Base-by-base conservation (phyloP, 2,329 filamentous ascomycete genomes). In the Cercospora berteroae region DNA sequence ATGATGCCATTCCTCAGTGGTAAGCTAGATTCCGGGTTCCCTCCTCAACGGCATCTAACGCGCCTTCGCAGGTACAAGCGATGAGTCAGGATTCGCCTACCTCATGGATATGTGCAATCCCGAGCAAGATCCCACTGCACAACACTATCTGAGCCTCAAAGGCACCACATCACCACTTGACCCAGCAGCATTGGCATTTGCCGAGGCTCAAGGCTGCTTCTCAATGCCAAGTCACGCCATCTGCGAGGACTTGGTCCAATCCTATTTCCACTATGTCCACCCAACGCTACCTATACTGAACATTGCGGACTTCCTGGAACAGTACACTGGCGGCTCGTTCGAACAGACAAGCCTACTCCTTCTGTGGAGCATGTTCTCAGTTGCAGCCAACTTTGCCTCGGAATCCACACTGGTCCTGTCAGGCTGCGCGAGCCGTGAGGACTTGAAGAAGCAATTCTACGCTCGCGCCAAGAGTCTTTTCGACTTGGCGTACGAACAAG, bases 361-460 rank as follows among this genome's bases (percentile, higher is more conserved):
- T 20, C 60, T 70, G 18, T 69, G 67, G 69, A 69, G 67, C 52
- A 59, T 70, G 59, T 70, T 70, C 65, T 69, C 67, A 25, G 65
- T 66, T 25, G 69, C 65, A 29, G 63, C 67, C 59, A 60, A 64
- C 63, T 60, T 64, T 25, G 61, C 50, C 31, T 64, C 61, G 7
- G 61, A 64, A 18, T 42, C 61, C 8, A 64, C 61, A 18, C 25
- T 50, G 39, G 65, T 63, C 33, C 31, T 60, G 42, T 59, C 58
- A 29, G 60, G 52, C 29, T 61, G 16, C 65, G 29, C 44, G 23
- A 25, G 50, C 31, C 63, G 68, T 42, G 29, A 67, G 23, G 65
- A 66, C 27, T 61, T 68, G 57, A 63, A 65, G 42, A 58, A 68
- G 55, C 56, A 57, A 6, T 50, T 68, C 63, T 68, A 66, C 48